A percentile compares a stretch with the other conserved stretches of the same genome.
Evolutionary conservation across 2,329 filamentous ascomycete species (phyloP).

Genomic region (Aspergillus vadensis): DNA sequence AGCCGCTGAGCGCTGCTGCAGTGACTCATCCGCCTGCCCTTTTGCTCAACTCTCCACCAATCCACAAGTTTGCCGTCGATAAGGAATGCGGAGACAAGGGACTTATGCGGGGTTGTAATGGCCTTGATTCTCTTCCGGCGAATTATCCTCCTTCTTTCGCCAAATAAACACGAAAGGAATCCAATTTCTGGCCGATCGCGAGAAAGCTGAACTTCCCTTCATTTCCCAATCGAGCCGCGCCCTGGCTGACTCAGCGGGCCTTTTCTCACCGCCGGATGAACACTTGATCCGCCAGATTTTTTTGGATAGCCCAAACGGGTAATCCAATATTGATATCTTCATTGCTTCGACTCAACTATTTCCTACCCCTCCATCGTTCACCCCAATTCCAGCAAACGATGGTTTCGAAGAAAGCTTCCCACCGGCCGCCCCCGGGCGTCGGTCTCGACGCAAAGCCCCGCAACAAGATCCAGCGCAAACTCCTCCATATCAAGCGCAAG

Average conservation of each 20-base stretch:
- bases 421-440: slow-evolving; percentile 48
- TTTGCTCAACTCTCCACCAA: too few relatives aligned
- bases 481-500: slow-evolving; percentile 79
- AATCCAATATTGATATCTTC: slow-evolving; percentile 19
- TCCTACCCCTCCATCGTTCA: slow-evolving; percentile 12
- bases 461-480: slow-evolving; percentile 79
- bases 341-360: slow-evolving; percentile 35
- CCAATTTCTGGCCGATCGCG: too few relatives aligned
- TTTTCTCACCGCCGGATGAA: slow-evolving; percentile 12
- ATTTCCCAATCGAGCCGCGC: not conserved
- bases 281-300: slow-evolving; percentile 17
- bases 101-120: too few relatives aligned
- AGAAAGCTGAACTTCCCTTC: too few relatives aligned
- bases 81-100: too few relatives aligned
- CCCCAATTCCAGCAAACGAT: slow-evolving; percentile 36
- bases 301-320: not conserved
- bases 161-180: too few relatives aligned
- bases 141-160: too few relatives aligned
- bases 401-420: slow-evolving; percentile 51
- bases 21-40: slow-evolving; percentile 6
- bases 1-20: not conserved
- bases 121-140: too few relatives aligned
- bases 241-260: not conserved
- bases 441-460: slow-evolving; percentile 58
- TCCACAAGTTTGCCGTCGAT: too few relatives aligned